A percentile compares a stretch with the other conserved stretches of the same genome.
Evolutionary conservation across 148 eudicot species (phyloP).

Genomic region (Fagopyrum tataricum): DNA sequence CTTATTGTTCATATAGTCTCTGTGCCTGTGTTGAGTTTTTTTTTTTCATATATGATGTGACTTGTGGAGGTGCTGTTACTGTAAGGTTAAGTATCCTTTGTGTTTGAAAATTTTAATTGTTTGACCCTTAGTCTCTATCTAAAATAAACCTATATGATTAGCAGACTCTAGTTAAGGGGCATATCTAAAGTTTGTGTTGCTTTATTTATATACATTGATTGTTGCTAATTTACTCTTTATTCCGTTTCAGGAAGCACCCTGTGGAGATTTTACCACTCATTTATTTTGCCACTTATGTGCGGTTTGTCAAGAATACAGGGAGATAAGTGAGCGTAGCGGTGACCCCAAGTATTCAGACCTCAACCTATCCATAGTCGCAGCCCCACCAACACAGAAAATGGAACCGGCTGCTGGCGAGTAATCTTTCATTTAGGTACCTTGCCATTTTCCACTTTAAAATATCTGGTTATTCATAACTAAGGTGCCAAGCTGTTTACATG

Average conservation of each 20-base stretch:
- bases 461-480: background rate
- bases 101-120: background rate
- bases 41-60: too few species aligned
- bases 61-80: too few species aligned
- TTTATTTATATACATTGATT: background rate
- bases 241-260: slow-evolving; percentile 73
- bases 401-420: slow-evolving; percentile 31
- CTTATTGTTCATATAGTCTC: background rate
- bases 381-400: slow-evolving; percentile 75
- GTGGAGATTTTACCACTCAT: slow-evolving; percentile 85
- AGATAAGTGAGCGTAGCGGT: slow-evolving; percentile 63
- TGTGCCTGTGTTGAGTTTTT: background rate
- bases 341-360: slow-evolving; percentile 33
- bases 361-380: slow-evolving; percentile 35
- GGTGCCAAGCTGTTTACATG: background rate
- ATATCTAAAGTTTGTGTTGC: background rate
- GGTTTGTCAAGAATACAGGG: slow-evolving; percentile 90
- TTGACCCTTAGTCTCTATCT: background rate
- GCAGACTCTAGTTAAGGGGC: background rate
- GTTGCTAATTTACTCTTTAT: background rate
- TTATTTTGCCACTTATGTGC: slow-evolving; percentile 87
- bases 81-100: background rate
- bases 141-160: background rate
- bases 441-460: background rate
- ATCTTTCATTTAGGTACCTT: background rate